These are phyloP conservation scores for Hyparrhenia diplandra DNA, from an alignment of 176 grass and related monocot species.

Conservation along the genomic window DNA sequence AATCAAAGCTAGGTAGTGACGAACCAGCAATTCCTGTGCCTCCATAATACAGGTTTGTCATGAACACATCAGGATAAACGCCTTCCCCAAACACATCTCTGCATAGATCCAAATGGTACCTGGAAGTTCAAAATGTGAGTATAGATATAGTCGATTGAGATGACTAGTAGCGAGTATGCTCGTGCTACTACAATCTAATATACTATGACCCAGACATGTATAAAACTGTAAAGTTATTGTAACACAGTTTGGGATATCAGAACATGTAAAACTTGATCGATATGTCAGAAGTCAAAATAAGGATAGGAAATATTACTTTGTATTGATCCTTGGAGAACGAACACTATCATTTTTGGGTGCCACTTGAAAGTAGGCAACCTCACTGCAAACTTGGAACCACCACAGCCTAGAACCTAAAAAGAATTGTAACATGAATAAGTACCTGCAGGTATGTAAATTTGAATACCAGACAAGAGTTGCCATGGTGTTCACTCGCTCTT, in stretches of 20 bases:
- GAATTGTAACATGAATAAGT: slow-evolving; percentile 13
- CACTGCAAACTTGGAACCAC: slow-evolving; percentile 99
- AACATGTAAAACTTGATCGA: neutral
- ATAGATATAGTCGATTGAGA: neutral
- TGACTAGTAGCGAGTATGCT: neutral
- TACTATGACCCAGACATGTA: neutral
- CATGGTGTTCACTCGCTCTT: slow-evolving; percentile 11
- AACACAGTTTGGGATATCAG: neutral
- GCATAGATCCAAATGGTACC: slow-evolving; percentile 96
- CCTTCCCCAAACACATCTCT: slow-evolving; percentile 89
- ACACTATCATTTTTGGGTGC: slow-evolving; percentile 78
- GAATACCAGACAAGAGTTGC: neutral
- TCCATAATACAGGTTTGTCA: slow-evolving; percentile 95
- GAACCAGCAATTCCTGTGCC: slow-evolving; percentile 77
- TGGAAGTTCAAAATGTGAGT: slow-evolving; percentile 23
- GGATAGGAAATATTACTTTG: slow-evolving; percentile 37
- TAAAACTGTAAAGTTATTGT: neutral
- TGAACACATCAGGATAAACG: slow-evolving; percentile 79
- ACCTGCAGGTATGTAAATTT: neutral
- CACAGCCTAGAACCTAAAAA: slow-evolving; percentile 73
- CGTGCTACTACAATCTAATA: neutral
- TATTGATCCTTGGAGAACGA: slow-evolving; percentile 69
- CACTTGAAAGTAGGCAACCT: slow-evolving; percentile 97
- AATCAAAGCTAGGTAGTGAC: slow-evolving; percentile 3
- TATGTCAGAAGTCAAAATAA: slow-evolving; percentile 14